Base-by-base conservation (phyloP, 2,329 filamentous ascomycete species). In the Thermoascus crustaceus region DNA sequence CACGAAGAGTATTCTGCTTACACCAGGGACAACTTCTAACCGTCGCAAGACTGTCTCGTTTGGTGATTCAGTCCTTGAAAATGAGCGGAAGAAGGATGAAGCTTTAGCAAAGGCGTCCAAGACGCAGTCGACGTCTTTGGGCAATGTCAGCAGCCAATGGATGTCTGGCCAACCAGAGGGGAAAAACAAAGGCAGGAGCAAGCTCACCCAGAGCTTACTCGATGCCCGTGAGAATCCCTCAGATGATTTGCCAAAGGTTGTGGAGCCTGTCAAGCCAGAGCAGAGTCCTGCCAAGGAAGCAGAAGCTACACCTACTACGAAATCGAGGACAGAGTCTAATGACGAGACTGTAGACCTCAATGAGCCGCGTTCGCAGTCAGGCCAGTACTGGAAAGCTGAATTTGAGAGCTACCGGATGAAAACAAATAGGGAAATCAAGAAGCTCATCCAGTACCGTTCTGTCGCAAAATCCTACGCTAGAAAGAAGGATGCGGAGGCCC, bases 1-100 rank as follows among this genome's bases (percentile, higher is more conserved):
- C 1, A 71, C 73, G 1, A 78, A 78, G 48, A 75, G 76, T 42
- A 80, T 80, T 34, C 66, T 80, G n/a, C 64, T 77, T 50, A 80
- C 76, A 0, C 77, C 76, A 4, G 75, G 76, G 3, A 76, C 74
- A 2, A 68, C 64, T 7, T 66, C 64, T 19, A 71, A 68, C 38
- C 65, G 72, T 34, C 66, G 73, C 33, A 80, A 80, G 50, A 75
- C 73, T 0, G 74, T 80, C 5, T 75, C 74, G 0, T 79, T 78
- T 48, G 72, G 72, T 5, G 68, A 71, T 11, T 64, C 72, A 11
- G 71, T 76, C 2, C 57, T 72, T 18, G 71, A 76, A 43, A 75
- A 75, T 42, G 73, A 75, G 43, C 55, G 54, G 53, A 75, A 72
- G 50, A 64, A 63, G 33, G 54, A 59, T 7, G 61, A 58, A 10